Base-by-base conservation (phyloP, 305 asterid species). In the Nicotiana rustica region DNA sequence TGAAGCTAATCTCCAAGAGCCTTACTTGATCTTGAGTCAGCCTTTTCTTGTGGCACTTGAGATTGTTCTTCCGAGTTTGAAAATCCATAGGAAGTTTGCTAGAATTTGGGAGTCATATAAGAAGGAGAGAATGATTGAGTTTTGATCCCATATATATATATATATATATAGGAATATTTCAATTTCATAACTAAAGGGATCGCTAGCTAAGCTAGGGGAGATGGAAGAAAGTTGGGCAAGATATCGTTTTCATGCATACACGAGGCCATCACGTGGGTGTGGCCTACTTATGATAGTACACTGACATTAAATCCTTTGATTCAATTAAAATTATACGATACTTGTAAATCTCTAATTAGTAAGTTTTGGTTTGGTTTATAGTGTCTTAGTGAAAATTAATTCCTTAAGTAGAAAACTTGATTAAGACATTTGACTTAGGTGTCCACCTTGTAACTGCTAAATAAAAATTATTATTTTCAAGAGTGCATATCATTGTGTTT, bases 1-100 rank as follows among this genome's bases (percentile, higher is more conserved):
- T 91, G 83, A 94, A 94, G 84, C 91, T 87, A 1, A 89, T 86
- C 82, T 94, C 97, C 4, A 94, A 91, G 82, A 91, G 90, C 83
- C 86, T 89, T 1, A 90, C 86, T 60, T 94, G 98, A 1, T 91
- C 91, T 77, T 90, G 90, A 73, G 79, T 90, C 65, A 91, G 91
- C 89, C 96, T 84, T 77, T 89, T 94, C 60, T 88, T 91, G 17
- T 82, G 89, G 84, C 83, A 52, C 31, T 83, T 89, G 73, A 89
- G 59, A 52, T 85, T 76, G 18, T 73, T 65, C 81, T 86, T 89
- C 0, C 82, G 84, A 83, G 49, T 79, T 75, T 64, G 89, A 17
- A 66, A 36, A 64, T 81, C 85, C 94, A 90, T 91, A 33, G 18
- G 10, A 19, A 64, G 75, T 14, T 56, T 57, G 29, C 21, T 25